Evolutionary conservation across 1,139 yeast genomes (phyloP).

Genomic region (Magnusiomyces fungicola): DNA sequence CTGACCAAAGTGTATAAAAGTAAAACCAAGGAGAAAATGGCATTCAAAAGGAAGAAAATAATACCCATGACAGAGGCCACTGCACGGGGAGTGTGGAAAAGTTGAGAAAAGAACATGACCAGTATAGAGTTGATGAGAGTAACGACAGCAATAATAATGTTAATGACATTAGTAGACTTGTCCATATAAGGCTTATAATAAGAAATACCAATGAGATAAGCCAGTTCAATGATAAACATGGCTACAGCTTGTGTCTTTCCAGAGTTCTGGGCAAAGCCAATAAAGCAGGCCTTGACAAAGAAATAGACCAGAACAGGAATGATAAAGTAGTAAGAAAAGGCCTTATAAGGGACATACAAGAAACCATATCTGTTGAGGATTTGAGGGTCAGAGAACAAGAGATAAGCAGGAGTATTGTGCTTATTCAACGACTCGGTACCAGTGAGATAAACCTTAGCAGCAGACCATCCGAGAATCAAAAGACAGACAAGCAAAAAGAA

Average conservation of each 20-base stretch:
- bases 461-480: constrained; percentile 63
- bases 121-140: constrained; percentile 75
- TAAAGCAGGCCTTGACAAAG: constrained; percentile 68
- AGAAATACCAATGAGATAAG: constrained; percentile 58
- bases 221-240: constrained; percentile 66
- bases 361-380: constrained; percentile 86
- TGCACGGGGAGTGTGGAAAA: constrained; percentile 77
- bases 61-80: constrained; percentile 92
- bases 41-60: constrained; percentile 79
- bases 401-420: constrained; percentile 83
- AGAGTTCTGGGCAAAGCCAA: constrained; percentile 71
- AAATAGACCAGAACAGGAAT: constrained; percentile 55
- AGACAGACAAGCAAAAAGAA: constrained; percentile 53
- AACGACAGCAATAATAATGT: constrained; percentile 72
- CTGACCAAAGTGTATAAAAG: constrained; percentile 71
- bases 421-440: constrained; percentile 66
- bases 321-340: constrained; percentile 77
- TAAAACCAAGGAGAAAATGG: constrained; percentile 77
- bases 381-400: constrained; percentile 73
- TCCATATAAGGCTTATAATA: constrained; percentile 85
- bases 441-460: constrained; percentile 54
- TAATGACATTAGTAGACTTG: constrained; percentile 83
- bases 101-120: constrained; percentile 80
- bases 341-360: constrained; percentile 81
- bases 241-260: constrained; percentile 81